These are phyloP conservation scores for Aspergillus hiratsukae DNA, from an alignment of 2,329 filamentous ascomycete species.

Conservation along the genomic window DNA sequence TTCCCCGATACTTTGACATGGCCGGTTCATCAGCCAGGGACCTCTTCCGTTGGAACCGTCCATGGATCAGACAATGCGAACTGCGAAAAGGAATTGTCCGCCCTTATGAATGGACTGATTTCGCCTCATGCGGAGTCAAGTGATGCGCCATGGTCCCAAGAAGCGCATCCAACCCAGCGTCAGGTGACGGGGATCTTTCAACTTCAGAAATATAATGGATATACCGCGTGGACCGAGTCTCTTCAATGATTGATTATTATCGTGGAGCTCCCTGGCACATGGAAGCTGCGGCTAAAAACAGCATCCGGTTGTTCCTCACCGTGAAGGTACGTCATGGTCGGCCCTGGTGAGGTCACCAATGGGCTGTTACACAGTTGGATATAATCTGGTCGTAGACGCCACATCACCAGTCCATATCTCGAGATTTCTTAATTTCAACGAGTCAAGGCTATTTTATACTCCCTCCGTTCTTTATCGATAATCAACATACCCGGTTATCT, in stretches of 20 bases:
- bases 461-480: not conserved
- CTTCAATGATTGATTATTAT: not conserved
- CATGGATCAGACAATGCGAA: not conserved
- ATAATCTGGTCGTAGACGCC: not conserved
- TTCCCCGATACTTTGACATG: too few species aligned
- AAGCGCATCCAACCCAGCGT: not conserved
- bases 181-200: not conserved
- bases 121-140: not conserved
- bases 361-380: not conserved
- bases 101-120: not conserved
- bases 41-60: not conserved
- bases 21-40: not conserved
- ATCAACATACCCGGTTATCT: not conserved
- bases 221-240: not conserved
- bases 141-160: not conserved
- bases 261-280: not conserved
- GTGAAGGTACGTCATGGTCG: slow-evolving; percentile 2
- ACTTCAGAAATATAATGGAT: too few species aligned
- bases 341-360: slow-evolving; percentile 11
- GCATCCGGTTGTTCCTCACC: not conserved
- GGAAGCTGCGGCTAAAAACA: not conserved
- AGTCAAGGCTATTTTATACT: not conserved
- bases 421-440: not conserved
- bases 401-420: not conserved
- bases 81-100: not conserved